These are phyloP conservation scores for Trichaptum fuscoviolaceum DNA, from an alignment of 768 basidiomycete species.

Conservation along the genomic window DNA sequence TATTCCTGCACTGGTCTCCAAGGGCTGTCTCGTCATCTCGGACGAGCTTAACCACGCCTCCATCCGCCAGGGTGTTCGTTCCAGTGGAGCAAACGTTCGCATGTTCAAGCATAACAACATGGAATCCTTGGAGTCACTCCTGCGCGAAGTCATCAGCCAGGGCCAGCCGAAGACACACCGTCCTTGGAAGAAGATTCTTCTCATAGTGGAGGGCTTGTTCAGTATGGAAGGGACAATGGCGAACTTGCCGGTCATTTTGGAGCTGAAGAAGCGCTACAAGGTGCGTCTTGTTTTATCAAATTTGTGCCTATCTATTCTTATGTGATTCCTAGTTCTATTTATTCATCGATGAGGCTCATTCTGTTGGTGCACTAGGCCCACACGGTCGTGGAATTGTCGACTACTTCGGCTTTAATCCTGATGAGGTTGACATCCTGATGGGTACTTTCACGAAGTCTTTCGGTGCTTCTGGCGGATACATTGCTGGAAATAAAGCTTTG, in stretches of 20 bases:
- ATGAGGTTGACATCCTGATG: constrained; percentile 89
- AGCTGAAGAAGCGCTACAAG: constrained; percentile 93
- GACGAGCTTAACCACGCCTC: constrained; percentile 97
- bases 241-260: constrained; percentile 75
- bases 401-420: constrained; percentile 84
- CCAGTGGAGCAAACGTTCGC: constrained; percentile 83
- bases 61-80: constrained; percentile 86
- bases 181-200: constrained; percentile 98
- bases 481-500: constrained; percentile 75
- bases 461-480: constrained; percentile 92
- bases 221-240: constrained; percentile 98
- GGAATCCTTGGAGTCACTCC: constrained; percentile 67
- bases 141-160: constrained; percentile 91
- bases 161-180: constrained; percentile 96
- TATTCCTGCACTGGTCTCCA: constrained; percentile 85
- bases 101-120: constrained; percentile 99
- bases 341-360: constrained; percentile 96
- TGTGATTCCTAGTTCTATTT: constrained; percentile 72
- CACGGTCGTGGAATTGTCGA: constrained; percentile 93
- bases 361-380: constrained; percentile 92
- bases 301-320: neutral
- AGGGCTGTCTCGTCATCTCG: constrained; percentile 92
- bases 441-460: constrained; percentile 98
- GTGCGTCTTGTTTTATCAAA: constrained; percentile 34
- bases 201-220: constrained; percentile 94